Conservation (phyloP, 2,329 filamentous ascomycete species). For the Cordyceps pruinosa region DNA sequence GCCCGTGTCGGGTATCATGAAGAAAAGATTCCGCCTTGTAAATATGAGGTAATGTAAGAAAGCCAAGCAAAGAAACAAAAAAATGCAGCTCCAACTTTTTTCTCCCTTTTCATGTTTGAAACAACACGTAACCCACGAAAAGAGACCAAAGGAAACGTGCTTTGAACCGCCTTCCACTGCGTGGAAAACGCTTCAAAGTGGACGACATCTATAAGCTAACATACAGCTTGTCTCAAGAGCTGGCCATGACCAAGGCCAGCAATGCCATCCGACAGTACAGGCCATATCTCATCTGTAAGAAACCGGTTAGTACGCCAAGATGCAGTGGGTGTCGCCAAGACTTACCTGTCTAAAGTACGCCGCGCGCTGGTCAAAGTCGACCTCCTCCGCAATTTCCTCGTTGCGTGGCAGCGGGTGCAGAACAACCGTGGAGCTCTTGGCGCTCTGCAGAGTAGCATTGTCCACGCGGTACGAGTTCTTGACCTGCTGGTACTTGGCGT, state of each 20-base stretch:
- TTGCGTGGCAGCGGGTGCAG: conserved; percentile 95
- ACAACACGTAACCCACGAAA: background rate
- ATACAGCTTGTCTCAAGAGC: conserved; percentile 19
- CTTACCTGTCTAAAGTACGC: conserved; percentile 99
- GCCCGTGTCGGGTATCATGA: conserved; percentile 9
- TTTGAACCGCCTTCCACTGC: background rate
- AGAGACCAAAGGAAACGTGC: conserved; percentile 2
- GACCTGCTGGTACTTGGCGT: conserved; percentile 74
- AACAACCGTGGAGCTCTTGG: conserved; percentile 88
- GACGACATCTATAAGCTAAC: conserved; percentile 10
- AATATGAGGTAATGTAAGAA: conserved; percentile 8
- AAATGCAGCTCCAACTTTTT: background rate
- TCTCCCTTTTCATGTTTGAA: background rate
- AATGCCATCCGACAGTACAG: conserved; percentile 97
- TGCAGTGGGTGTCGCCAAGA: conserved; percentile 18
- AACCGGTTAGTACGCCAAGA: background rate
- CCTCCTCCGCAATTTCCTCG: conserved; percentile 87
- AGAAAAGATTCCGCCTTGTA: conserved; percentile 8
- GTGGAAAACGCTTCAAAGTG: conserved; percentile 4
- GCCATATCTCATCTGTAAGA: conserved; percentile 82
- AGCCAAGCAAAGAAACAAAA: background rate
- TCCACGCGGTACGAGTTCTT: conserved; percentile 87
- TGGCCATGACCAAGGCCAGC: conserved; percentile 78
- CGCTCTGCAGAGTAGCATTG: conserved; percentile 81
- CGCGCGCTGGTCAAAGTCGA: conserved; percentile 93